phyloP scores from a whole-genome alignment of 371 early-diverging fungal species.

The Apophysomyces elegans region DNA sequence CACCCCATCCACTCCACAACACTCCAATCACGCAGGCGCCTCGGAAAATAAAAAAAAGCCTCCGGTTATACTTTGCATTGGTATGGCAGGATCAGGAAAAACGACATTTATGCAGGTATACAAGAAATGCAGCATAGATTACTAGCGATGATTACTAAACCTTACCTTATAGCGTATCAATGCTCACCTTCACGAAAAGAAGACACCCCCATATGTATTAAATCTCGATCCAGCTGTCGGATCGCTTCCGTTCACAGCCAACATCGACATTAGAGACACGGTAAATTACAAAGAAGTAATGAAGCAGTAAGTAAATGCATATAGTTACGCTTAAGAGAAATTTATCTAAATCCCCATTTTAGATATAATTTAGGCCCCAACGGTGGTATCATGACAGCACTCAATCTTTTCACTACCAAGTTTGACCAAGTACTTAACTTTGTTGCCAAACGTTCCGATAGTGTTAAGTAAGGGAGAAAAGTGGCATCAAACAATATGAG shows the following conservation, averaged over 20 bases:
- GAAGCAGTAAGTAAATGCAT: constrained; percentile 80
- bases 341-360: constrained; percentile 7
- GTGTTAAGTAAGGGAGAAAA: constrained; percentile 60
- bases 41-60: constrained; percentile 57
- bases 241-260: constrained; percentile 91
- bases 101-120: constrained; percentile 96
- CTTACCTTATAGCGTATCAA: constrained; percentile 74
- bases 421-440: constrained; percentile 94
- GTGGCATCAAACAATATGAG: background rate
- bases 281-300: constrained; percentile 99
- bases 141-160: background rate
- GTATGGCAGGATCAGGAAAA: constrained; percentile 99
- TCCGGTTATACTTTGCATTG: constrained; percentile 86
- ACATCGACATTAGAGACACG: constrained; percentile 98
- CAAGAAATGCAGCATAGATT: constrained; percentile 3
- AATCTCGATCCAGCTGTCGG: constrained; percentile 99
- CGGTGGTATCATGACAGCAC: constrained; percentile 96
- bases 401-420: constrained; percentile 98
- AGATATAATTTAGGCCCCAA: constrained; percentile 98
- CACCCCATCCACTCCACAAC: background rate
- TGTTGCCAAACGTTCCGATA: constrained; percentile 78
- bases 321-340: background rate
- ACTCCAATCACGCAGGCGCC: background rate
- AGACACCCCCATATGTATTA: constrained; percentile 85
- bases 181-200: constrained; percentile 80